phyloP scores from a whole-genome alignment of 2,329 filamentous ascomycete genomes.

The Boeremia exigua region DNA sequence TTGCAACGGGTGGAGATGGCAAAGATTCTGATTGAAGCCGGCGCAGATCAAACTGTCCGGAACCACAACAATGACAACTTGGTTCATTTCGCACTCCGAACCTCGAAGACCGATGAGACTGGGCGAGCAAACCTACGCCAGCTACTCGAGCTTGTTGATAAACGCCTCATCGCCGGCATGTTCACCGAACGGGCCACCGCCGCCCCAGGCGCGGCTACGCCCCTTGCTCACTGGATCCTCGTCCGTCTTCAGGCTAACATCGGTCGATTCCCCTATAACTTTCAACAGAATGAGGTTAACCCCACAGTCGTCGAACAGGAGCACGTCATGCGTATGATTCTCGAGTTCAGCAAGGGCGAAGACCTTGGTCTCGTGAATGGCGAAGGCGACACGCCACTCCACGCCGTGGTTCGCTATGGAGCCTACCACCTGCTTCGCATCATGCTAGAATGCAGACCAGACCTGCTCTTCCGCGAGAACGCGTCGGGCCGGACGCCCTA shows the following conservation, averaged over 20 bases:
- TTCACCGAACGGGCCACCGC: conserved; percentile 63
- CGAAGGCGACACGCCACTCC: conserved; percentile 69
- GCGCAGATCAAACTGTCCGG: conserved; percentile 71
- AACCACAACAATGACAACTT: conserved; percentile 70
- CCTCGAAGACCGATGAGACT: conserved; percentile 19
- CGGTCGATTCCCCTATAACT: not conserved
- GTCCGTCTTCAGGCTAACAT: not conserved
- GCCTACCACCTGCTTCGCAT: conserved; percentile 53
- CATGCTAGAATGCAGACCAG: conserved; percentile 61
- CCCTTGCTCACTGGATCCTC: conserved; percentile 59
- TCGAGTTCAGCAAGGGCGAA: conserved; percentile 52
- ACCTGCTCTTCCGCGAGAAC: conserved; percentile 73
- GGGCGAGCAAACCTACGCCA: conserved; percentile 47
- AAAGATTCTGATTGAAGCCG: conserved; percentile 68
- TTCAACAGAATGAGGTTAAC: not conserved
- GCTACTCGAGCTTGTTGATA: conserved; percentile 65
- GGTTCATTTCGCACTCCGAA: conserved; percentile 61
- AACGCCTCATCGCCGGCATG: conserved; percentile 62
- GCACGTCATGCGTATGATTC: conserved; percentile 28
- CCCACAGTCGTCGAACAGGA: not conserved
- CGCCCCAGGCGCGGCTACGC: conserved; percentile 63
- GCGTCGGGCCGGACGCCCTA: conserved; percentile 75
- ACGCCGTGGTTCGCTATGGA: conserved; percentile 58
- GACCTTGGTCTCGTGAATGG: conserved; percentile 66
- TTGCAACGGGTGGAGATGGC: conserved; percentile 62